Evolutionary conservation across 805 yeast genomes (phyloP).

Genomic region (Saturnispora gosingensis): DNA sequence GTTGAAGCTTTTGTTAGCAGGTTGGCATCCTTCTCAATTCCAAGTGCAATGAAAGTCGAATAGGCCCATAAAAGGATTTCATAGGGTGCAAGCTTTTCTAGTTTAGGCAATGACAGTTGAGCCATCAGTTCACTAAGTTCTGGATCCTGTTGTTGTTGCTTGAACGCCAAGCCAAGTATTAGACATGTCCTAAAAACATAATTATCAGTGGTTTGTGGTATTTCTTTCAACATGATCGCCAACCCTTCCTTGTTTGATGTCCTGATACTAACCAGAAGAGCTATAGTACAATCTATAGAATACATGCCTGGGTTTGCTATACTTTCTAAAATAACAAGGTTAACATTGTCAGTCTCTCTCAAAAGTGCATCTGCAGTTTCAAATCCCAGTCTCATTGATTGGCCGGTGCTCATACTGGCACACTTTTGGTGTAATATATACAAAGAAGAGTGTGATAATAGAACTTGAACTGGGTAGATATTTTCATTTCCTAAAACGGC

Average conservation of each 20-base stretch:
- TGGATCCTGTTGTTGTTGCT: neutral
- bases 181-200: neutral
- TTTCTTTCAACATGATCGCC: neutral
- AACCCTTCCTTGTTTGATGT: neutral
- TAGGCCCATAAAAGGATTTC: conserved; percentile 9
- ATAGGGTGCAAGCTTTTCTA: conserved; percentile 18
- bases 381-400: neutral
- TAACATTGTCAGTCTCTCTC: neutral
- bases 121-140: neutral
- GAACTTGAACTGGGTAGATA: neutral
- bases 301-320: neutral
- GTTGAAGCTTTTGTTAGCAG: neutral
- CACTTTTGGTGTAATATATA: neutral
- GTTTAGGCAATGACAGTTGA: conserved; percentile 6
- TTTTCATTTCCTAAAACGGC: neutral
- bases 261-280: neutral
- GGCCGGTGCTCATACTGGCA: neutral
- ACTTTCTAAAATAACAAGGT: neutral
- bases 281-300: neutral
- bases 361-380: neutral
- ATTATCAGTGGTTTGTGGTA: neutral
- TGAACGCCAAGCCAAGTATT: neutral
- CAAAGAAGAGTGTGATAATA: neutral
- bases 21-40: neutral
- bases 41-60: neutral